Conservation (phyloP, 345 rosid genomes). For the Eucalyptus pauciflora region DNA sequence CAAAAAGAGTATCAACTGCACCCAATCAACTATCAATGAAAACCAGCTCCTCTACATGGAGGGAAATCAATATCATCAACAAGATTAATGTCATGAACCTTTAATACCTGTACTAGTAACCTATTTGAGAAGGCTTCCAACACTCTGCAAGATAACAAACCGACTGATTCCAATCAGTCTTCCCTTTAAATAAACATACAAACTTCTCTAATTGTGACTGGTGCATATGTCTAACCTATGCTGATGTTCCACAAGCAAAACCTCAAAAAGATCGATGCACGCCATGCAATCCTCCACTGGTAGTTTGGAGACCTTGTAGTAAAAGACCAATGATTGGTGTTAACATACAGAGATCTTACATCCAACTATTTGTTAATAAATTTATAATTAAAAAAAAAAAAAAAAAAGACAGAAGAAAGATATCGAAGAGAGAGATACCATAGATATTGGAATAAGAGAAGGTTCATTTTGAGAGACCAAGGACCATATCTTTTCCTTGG, state of each 20-base stretch:
- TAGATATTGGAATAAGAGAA: slow-evolving; percentile 45
- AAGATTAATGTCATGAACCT: neutral
- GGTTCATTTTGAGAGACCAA: slow-evolving; percentile 85
- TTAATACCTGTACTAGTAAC: slow-evolving; percentile 52
- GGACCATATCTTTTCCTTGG: slow-evolving; percentile 88
- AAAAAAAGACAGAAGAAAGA: neutral
- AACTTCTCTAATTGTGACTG: neutral
- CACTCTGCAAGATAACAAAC: slow-evolving; percentile 31
- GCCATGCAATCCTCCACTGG: slow-evolving; percentile 65
- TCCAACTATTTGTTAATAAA: neutral
- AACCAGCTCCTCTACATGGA: neutral
- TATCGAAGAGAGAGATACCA: slow-evolving; percentile 31
- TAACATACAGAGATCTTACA: neutral
- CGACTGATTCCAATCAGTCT: neutral
- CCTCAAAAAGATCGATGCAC: slow-evolving; percentile 76
- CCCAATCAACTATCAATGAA: neutral
- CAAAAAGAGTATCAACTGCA: slow-evolving; percentile 63
- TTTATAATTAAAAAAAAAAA: neutral
- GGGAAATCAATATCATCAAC: neutral
- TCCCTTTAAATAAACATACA: neutral
- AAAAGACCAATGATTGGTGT: neutral
- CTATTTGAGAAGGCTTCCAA: slow-evolving; percentile 64
- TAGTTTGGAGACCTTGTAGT: slow-evolving; percentile 50
- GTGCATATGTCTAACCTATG: slow-evolving; percentile 31
- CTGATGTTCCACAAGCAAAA: slow-evolving; percentile 82